Base-by-base conservation (phyloP, 2,329 filamentous ascomycete genomes). In the Ophiostoma tasmaniense region DNA sequence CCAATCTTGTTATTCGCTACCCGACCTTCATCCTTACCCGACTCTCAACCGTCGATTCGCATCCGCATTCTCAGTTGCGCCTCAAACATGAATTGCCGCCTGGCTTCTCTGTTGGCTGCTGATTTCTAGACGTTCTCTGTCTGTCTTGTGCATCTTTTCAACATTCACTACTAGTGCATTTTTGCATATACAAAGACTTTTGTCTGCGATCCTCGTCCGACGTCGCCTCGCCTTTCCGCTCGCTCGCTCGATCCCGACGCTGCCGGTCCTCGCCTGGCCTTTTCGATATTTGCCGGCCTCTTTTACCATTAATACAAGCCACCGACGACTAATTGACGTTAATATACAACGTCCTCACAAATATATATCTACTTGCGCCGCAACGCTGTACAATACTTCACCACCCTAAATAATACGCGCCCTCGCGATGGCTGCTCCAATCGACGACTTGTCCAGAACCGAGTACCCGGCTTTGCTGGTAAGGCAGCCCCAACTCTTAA, bases 401-500 rank as follows among this genome's bases (percentile, higher is more conserved):
- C 30, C 55, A 61, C 30, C 55, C 20, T 37, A 39, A 64, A 25
- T 5, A 14, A 22, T 11, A 22, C 20, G 8, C 30, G 28, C 20
- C 59, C 11, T 10, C 64, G 20, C 35, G n/a, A 55, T 35, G 37
- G 30, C 45, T 14, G 59, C 64, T 69, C 66, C 68, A 64, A 92
- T 92, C 88, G 89, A 91, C 71, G 89, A 89, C 76, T 85, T 94
- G 76, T 89, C 91, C 78, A 88, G 93, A 80, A 85, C 90, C 79
- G 94, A 97, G 80, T 98, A 98, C 84, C 93, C 94, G 79, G 89
- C 89, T 75, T 89, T 98, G 87, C 89, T 97, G 89, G 94, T 97
- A 84, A 84, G 76, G 68, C 28, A n/a, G 20, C 59, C 69, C 66
- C 67, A 71, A 25, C 69, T 61, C 71, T 68, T 2, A n/a, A 3